These are phyloP conservation scores for Talaromyces pinophilus DNA, from an alignment of 2,329 filamentous ascomycete genomes.

Conservation along the genomic window DNA sequence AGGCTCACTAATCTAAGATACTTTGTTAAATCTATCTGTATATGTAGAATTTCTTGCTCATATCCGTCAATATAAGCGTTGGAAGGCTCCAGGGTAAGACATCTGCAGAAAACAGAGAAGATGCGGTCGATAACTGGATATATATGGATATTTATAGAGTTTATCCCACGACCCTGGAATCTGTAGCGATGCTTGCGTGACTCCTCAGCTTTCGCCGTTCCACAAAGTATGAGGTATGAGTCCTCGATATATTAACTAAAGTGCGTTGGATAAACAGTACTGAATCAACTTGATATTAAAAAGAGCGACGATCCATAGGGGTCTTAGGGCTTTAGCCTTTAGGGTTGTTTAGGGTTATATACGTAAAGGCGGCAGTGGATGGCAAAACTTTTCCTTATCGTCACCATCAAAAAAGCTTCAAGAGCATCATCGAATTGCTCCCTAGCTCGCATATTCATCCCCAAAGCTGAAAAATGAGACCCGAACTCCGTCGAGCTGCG, in stretches of 20 bases:
- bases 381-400: slow-evolving; percentile 10
- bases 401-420: slow-evolving; percentile 11
- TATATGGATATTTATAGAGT: too few relatives aligned
- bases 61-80: neutral
- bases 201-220: neutral
- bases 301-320: neutral
- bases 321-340: slow-evolving; percentile 5
- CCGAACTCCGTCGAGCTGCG: neutral
- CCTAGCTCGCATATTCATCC: neutral
- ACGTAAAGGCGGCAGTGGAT: neutral
- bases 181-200: neutral
- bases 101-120: too few relatives aligned
- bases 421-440: neutral
- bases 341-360: neutral
- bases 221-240: neutral
- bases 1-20: neutral
- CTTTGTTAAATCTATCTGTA: neutral
- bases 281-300: neutral
- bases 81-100: too few relatives aligned
- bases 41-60: neutral
- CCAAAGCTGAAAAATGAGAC: neutral
- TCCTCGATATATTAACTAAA: neutral
- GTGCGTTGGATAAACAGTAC: neutral
- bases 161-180: too few relatives aligned
- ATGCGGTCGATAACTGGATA: too few relatives aligned